Evolutionary conservation across 768 basidiomycete species (phyloP).

Genomic region (Panus rudis): DNA sequence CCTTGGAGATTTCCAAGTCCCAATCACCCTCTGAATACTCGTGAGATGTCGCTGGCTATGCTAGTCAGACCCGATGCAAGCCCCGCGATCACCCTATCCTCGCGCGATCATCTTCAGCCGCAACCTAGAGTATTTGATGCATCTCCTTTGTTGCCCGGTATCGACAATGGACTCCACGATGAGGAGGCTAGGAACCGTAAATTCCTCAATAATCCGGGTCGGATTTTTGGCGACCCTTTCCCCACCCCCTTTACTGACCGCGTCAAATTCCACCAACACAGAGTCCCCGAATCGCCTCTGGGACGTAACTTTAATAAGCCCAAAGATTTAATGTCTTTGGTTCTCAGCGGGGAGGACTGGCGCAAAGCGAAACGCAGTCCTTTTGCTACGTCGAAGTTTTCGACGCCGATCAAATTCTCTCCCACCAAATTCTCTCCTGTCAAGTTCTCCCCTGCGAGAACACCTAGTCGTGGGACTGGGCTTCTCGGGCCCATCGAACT

Average conservation of each 20-base stretch:
- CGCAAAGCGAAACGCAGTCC: conserved; percentile 13
- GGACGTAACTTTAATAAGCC: conserved; percentile 8
- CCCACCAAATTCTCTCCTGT: conserved; percentile 19
- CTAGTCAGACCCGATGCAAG: conserved; percentile 48
- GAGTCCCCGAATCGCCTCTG: conserved; percentile 13
- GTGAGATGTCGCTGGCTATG: conserved; percentile 61
- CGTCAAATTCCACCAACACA: conserved; percentile 8
- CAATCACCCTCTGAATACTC: conserved; percentile 60
- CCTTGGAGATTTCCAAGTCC: conserved; percentile 81
- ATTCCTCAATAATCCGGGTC: conserved; percentile 13
- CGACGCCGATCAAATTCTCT: conserved; percentile 25
- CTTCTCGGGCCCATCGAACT: conserved; percentile 22
- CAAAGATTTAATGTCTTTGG: not conserved
- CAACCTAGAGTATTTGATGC: conserved; percentile 32
- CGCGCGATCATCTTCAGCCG: no score
- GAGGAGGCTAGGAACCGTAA: conserved; percentile 4
- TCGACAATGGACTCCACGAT: conserved; percentile 7
- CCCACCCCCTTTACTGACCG: conserved; percentile 12
- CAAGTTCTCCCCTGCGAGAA: conserved; percentile 8
- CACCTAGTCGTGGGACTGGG: conserved; percentile 6
- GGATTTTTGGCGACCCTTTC: conserved; percentile 13
- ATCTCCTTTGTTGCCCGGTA: conserved; percentile 25
- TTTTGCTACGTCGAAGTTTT: conserved; percentile 19
- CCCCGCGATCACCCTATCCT: conserved; percentile 18
- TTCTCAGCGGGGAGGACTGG: not conserved